These are phyloP conservation scores for Colletotrichum plurivorum DNA, from an alignment of 2,329 filamentous ascomycete genomes.

Conservation along the genomic window DNA sequence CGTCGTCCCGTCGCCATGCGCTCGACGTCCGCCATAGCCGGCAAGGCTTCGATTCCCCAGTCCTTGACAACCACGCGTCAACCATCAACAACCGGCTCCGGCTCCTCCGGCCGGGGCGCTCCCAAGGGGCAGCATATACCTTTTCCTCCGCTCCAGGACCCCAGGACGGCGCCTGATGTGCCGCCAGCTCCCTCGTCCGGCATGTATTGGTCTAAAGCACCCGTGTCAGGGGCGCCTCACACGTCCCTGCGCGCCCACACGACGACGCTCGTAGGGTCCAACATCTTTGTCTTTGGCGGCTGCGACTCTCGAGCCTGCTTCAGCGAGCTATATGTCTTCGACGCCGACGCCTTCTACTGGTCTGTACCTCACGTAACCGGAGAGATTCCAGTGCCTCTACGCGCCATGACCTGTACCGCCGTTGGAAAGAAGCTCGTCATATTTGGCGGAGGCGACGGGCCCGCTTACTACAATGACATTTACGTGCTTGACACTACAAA, in stretches of 20 bases:
- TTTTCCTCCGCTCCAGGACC: constrained; percentile 71
- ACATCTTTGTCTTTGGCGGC: constrained; percentile 78
- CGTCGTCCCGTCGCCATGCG: constrained; percentile 63
- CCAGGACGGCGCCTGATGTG: constrained; percentile 71
- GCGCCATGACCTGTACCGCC: constrained; percentile 80
- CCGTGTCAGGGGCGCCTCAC: constrained; percentile 73
- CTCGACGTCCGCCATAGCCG: constrained; percentile 67
- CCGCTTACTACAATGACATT: constrained; percentile 80
- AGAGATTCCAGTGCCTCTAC: constrained; percentile 74
- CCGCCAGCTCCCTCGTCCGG: constrained; percentile 75
- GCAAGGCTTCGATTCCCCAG: constrained; percentile 42
- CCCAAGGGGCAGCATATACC: constrained; percentile 59
- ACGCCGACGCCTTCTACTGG: constrained; percentile 80
- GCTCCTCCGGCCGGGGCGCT: constrained; percentile 42
- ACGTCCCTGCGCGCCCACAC: constrained; percentile 76
- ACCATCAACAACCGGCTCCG: constrained; percentile 13
- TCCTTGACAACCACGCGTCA: constrained; percentile 34
- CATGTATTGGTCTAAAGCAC: constrained; percentile 80
- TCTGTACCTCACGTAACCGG: constrained; percentile 75
- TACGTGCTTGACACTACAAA: constrained; percentile 81
- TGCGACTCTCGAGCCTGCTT: constrained; percentile 78
- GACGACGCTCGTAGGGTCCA: constrained; percentile 75
- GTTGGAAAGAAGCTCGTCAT: constrained; percentile 79
- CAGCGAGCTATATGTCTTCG: constrained; percentile 78
- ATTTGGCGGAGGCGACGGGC: constrained; percentile 79